Percentiles rank a stretch among this genome's conserved stretches.
phyloP scores from a whole-genome alignment of 2,329 filamentous ascomycete genomes.

The Fusarium tuaranense region DNA sequence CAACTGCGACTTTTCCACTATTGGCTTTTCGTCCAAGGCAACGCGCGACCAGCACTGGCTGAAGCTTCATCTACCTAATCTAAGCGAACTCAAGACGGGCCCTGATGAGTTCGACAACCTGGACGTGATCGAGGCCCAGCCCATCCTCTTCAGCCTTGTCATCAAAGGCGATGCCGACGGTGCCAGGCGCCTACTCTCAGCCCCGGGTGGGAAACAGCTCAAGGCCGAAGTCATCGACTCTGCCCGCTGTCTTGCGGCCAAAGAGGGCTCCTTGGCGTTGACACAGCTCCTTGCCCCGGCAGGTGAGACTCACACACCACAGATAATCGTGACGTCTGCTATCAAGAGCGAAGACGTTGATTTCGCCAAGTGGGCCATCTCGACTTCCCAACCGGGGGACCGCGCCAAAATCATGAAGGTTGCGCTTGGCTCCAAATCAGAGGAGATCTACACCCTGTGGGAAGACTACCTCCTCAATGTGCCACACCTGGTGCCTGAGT shows the following conservation, averaged over 20 bases:
- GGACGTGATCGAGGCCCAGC: neutral
- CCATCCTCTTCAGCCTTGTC: neutral
- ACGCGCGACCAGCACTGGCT: neutral
- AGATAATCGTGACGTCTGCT: neutral
- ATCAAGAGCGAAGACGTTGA: neutral
- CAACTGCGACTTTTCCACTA: neutral
- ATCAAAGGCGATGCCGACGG: neutral
- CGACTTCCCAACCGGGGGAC: neutral
- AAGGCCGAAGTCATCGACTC: neutral
- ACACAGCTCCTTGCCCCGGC: neutral
- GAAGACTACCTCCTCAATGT: neutral
- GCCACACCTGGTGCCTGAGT: neutral
- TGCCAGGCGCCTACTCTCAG: neutral
- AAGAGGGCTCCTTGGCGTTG: neutral
- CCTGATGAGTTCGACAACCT: neutral
- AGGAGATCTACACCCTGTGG: neutral
- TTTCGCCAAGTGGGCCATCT: neutral
- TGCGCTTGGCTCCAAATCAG: neutral
- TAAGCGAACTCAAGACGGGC: neutral
- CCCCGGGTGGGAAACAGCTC: neutral
- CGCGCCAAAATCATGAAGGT: neutral
- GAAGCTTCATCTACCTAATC: neutral
- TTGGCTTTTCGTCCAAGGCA: neutral
- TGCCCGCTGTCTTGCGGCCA: neutral
- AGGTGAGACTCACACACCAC: neutral